Evolutionary conservation across 139 green algal species (phyloP), one percentile per base, ranked within the genome.

Genomic region (Micractinium conductrix): DNA sequence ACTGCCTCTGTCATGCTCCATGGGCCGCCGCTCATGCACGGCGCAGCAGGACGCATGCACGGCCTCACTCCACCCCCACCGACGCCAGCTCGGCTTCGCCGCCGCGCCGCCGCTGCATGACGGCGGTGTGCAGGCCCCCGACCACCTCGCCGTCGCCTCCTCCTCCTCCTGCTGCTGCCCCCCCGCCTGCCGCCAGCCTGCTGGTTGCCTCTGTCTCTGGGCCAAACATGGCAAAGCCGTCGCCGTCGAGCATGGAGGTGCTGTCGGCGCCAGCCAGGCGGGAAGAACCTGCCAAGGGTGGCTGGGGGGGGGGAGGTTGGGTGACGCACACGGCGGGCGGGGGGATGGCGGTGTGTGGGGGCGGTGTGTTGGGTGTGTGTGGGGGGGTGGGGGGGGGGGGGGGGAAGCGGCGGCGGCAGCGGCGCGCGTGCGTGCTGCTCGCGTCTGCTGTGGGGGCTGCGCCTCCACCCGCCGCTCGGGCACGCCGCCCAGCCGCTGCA

Each of bases 51-150:
- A 30, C 10, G 30, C 4, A 5, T 16, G 7, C 2, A 12, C 38
- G 24, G 42, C 42, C 42, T 78, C 76, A 53, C 55, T 82, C 76
- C 37, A 82, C 76, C 0, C 76, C 76, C 28, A 82, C 76, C 28
- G 58, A 42, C 14, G 76, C 38, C 26, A 82, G 76, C 76, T 82
- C 76, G 0, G 76, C 28, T 5, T 82, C 76, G 1, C 76, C 76
- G 0, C 24, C 53, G 10, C 76, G 38, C 58, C 76, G 76, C 55
- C 76, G 76, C 58, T 82, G 76, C 58, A 58, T 82, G 76, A 82
- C 55, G 38, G 76, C 24, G 8, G 35, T 55, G 24, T 67, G 76
- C 21, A 55, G 40, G 38, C 63, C 58, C 12, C 44, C 42, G 0
- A n/a, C n/a, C n/a, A n/a, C n/a, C 55, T 38, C 38, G 76, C 76